Percentiles rank a stretch among this genome's conserved stretches.
Conservation (phyloP, 2,329 filamentous ascomycete species). For the Aspergillus tubingensis region DNA sequence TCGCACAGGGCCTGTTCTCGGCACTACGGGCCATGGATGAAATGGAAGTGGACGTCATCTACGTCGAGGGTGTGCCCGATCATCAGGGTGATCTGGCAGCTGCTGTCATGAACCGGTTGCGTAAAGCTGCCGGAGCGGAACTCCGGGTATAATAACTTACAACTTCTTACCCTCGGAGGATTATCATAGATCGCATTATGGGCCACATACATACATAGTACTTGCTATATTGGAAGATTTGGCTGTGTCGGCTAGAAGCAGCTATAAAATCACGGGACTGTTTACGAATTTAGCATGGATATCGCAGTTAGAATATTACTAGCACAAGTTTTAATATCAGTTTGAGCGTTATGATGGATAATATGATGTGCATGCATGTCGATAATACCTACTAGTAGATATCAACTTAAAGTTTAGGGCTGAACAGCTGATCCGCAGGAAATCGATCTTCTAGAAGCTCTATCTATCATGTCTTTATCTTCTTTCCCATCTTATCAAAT, state of each 20-base stretch:
- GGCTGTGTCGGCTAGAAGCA: background rate
- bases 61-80: conserved; percentile 82
- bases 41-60: conserved; percentile 76
- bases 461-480: background rate
- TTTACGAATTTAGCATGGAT: conserved; percentile 8
- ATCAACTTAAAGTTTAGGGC: background rate
- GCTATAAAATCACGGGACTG: conserved; percentile 5
- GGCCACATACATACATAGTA: background rate
- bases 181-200: conserved; percentile 9
- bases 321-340: too few species aligned
- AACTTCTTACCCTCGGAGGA: background rate
- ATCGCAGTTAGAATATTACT: background rate
- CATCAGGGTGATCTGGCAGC: conserved; percentile 75
- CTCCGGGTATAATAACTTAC: conserved; percentile 45
- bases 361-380: too few species aligned
- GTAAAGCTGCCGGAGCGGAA: conserved; percentile 69
- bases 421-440: background rate
- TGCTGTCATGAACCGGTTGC: conserved; percentile 80
- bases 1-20: conserved; percentile 86
- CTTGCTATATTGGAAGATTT: background rate
- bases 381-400: too few species aligned
- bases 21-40: conserved; percentile 83
- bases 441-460: background rate
- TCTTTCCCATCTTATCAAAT: background rate
- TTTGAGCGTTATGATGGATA: too few species aligned